Percentiles rank a stretch among this genome's conserved stretches.
Evolutionary conservation across 2,329 filamentous ascomycete genomes (phyloP).

Genomic region (Paracoccidioides brasiliensis): DNA sequence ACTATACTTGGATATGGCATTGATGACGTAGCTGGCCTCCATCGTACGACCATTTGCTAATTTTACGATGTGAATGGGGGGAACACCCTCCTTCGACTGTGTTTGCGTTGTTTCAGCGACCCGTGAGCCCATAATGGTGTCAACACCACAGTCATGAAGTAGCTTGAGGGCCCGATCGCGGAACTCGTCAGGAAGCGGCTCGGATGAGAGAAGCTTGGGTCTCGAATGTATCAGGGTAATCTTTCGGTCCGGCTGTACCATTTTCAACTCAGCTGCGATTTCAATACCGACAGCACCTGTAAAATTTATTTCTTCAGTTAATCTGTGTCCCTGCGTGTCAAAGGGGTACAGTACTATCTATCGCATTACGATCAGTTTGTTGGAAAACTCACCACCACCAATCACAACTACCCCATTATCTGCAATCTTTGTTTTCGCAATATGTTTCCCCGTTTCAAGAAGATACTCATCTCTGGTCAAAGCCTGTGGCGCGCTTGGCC

Average conservation of each 20-base stretch:
- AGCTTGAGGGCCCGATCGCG: conserved; percentile 49
- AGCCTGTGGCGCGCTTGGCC: conserved; percentile 60
- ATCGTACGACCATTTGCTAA: conserved; percentile 48
- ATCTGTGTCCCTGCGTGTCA: background rate
- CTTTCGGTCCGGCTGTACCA: conserved; percentile 47
- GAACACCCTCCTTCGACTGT: conserved; percentile 31
- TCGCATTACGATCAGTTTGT: background rate
- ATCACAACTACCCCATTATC: conserved; percentile 53
- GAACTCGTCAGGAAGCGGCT: conserved; percentile 56
- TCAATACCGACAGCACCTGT: conserved; percentile 64
- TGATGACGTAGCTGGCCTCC: conserved; percentile 50
- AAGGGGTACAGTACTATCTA: too few species aligned
- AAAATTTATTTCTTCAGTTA: background rate
- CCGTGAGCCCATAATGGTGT: conserved; percentile 50
- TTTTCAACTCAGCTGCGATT: conserved; percentile 67
- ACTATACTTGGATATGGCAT: conserved; percentile 49
- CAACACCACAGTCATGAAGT: conserved; percentile 49
- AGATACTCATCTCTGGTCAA: conserved; percentile 50
- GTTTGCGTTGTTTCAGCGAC: conserved; percentile 28
- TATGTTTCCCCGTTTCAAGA: conserved; percentile 47
- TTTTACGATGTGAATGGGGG: conserved; percentile 38
- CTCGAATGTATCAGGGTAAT: conserved; percentile 68
- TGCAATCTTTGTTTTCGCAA: conserved; percentile 41
- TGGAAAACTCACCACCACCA: conserved; percentile 44
- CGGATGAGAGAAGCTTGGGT: conserved; percentile 55